Evolutionary conservation across 768 basidiomycete species (phyloP), one percentile per base, ranked within the genome.

Genomic region (Chalciporus pseudorubinellus): DNA sequence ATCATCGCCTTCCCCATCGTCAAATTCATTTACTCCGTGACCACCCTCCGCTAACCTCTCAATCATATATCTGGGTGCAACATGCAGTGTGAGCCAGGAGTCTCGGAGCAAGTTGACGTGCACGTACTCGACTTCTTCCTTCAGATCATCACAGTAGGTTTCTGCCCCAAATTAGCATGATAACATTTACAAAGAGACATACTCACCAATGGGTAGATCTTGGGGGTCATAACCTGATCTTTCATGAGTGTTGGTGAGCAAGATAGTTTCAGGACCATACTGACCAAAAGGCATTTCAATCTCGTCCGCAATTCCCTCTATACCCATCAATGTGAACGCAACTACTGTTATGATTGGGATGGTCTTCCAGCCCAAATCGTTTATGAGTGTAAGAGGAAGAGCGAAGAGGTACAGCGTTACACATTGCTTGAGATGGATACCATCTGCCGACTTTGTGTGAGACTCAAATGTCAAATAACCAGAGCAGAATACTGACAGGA

Each of bases 271-370:
- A 16, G 7, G 31, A 28, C 18, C 38, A 16, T 20, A 68, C 76
- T 42, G 54, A 86, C 92, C 94, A 59, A 97, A 97, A 0, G 95
- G 95, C 85, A 89, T 89, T 68, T 97, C 94, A 58, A 95, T 92
- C 69, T 92, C 85, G 53, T 95, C 87, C 0, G 95, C 94, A 57
- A 97, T 98, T 5, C 92, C 93, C 74, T 97, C 94, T 46, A 98
- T 90, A 16, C 93, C 92, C 82, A 94, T 93, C 46, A 97, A 80
- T 1, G 89, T 94, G 73, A 95, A 93, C 8, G 91, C 84, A 24
- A 94, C 86, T 13, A 89, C 81, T 19, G 91, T 92, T 18, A 92
- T 84, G 21, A 94, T 76, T n/a, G 89, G 89, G 10, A 95, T 77
- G 64, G 88, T 89, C 42, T 77, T 80, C 88, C 90, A 93, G 29